These are phyloP conservation scores for Penicillium waksmanii DNA, from an alignment of 495 filamentous ascomycete species.

Conservation along the genomic window DNA sequence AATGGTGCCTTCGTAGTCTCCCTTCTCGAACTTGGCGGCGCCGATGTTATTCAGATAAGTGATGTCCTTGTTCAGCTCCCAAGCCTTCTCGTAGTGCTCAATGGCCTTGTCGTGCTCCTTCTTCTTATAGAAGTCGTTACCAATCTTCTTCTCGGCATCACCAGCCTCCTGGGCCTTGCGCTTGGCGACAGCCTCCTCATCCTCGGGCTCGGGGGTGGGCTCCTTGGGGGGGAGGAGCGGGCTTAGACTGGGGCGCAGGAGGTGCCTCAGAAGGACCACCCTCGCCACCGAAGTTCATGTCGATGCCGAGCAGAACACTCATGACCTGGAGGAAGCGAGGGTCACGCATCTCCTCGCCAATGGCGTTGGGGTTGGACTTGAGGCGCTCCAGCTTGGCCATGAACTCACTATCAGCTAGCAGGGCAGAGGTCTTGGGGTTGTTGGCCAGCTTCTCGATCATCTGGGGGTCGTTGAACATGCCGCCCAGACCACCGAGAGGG, in stretches of 20 bases:
- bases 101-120: conserved; percentile 92
- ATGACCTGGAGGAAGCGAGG: conserved; percentile 93
- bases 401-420: conserved; percentile 83
- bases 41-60: conserved; percentile 96
- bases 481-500: conserved; percentile 74
- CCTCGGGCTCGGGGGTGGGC: conserved; percentile 64
- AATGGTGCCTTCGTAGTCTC: conserved; percentile 84
- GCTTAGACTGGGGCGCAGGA: conserved; percentile 60
- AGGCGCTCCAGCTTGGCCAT: conserved; percentile 86
- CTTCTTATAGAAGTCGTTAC: conserved; percentile 98
- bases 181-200: conserved; percentile 81
- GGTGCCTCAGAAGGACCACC: conserved; percentile 57
- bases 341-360: conserved; percentile 81
- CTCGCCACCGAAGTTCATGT: conserved; percentile 80
- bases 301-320: conserved; percentile 89
- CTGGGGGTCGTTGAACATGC: conserved; percentile 91
- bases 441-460: conserved; percentile 85
- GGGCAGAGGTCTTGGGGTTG: conserved; percentile 90
- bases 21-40: conserved; percentile 94
- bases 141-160: conserved; percentile 91
- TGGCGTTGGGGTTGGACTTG: conserved; percentile 76
- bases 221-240: conserved; percentile 57
- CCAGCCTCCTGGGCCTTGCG: conserved; percentile 90
- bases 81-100: conserved; percentile 93
- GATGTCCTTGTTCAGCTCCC: conserved; percentile 93